Percentiles rank a stretch among this genome's conserved stretches.
phyloP scores from a whole-genome alignment of 345 rosid species.

The Turritis glabra region DNA sequence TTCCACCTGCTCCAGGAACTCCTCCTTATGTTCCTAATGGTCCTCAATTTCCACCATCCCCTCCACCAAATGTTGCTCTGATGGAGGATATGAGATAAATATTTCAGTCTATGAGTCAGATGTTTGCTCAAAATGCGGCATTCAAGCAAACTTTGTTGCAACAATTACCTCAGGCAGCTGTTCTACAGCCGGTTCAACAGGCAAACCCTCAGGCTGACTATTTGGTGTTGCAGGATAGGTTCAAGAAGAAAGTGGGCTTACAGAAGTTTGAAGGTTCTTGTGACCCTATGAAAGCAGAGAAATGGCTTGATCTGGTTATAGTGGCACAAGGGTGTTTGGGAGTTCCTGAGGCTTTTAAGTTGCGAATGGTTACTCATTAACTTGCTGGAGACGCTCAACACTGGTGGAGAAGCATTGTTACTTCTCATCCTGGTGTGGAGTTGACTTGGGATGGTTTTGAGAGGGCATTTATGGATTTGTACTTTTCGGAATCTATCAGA shows the following conservation, averaged over 20 bases:
- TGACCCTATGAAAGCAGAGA: neutral
- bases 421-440: neutral
- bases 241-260: neutral
- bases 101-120: neutral
- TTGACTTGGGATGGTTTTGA: neutral
- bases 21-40: too few relatives aligned
- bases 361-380: neutral
- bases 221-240: neutral
- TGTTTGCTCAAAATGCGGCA: neutral
- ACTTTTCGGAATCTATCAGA: neutral
- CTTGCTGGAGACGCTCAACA: neutral
- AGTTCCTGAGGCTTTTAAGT: neutral
- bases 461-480: neutral
- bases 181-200: neutral
- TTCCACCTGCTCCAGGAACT: neutral
- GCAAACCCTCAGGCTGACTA: neutral
- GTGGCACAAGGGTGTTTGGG: neutral
- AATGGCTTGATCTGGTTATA: neutral
- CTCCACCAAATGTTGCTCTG: neutral
- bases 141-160: neutral
- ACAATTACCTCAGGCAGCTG: neutral
- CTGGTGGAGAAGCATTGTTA: neutral
- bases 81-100: neutral
- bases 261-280: neutral
- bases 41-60: neutral